These are phyloP conservation scores for Echinochloa phyllopogon DNA, from an alignment of 176 grass and related monocot species.

Conservation along the genomic window DNA sequence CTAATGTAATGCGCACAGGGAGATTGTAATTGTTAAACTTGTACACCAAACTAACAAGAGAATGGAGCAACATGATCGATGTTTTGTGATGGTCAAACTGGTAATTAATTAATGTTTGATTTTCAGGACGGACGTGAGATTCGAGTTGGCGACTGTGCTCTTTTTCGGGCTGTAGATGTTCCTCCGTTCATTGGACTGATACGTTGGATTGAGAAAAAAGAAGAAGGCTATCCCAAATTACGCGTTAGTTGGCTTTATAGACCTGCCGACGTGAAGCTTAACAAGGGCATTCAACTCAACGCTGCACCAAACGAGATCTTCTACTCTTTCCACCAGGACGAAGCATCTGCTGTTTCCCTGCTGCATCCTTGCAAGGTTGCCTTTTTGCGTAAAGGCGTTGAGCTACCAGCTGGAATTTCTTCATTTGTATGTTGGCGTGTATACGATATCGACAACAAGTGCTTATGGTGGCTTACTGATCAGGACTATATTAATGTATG, in stretches of 20 bases:
- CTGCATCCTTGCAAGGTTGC: conserved; percentile 94
- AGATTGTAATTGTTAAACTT: conserved; percentile 5
- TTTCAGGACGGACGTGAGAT: conserved; percentile 85
- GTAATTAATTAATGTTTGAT: conserved; percentile 19
- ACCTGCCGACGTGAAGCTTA: conserved; percentile 74
- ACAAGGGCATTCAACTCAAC: conserved; percentile 65
- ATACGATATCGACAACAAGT: conserved; percentile 89
- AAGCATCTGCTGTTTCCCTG: conserved; percentile 75
- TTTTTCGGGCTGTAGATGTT: conserved; percentile 70
- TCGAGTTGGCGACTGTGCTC: conserved; percentile 76
- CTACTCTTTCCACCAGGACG: conserved; percentile 91
- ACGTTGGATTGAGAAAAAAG: conserved; percentile 55
- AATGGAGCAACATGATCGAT: not conserved
- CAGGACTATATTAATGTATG: conserved; percentile 94
- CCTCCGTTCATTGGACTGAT: conserved; percentile 93
- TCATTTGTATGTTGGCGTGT: conserved; percentile 84
- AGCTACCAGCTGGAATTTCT: conserved; percentile 69
- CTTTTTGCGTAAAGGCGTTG: conserved; percentile 79
- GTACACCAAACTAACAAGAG: conserved; percentile 19
- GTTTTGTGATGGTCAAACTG: conserved; percentile 22
- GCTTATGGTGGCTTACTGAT: conserved; percentile 97
- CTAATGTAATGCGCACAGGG: not conserved
- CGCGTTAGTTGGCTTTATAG: conserved; percentile 88
- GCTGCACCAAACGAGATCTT: conserved; percentile 82
- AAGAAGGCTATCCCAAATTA: conserved; percentile 68